Evolutionary conservation across 2,329 filamentous ascomycete genomes (phyloP).

Genomic region (Alternaria triticimaculans): DNA sequence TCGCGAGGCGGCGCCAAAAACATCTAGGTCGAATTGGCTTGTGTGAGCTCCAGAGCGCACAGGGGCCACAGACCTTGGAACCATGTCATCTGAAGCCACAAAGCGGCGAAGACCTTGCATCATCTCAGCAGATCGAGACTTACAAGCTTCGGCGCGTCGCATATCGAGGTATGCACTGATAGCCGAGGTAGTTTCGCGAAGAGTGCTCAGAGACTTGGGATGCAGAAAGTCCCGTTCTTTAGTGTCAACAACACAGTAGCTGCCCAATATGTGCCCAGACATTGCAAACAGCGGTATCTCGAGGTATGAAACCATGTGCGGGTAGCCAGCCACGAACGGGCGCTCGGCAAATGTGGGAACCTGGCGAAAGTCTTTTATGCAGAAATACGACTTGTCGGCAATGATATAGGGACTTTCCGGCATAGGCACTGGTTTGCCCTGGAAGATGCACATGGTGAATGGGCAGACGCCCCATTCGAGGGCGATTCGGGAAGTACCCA

Average conservation of each 20-base stretch:
- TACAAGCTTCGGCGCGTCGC: slow-evolving; percentile 10
- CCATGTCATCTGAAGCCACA: slow-evolving; percentile 2
- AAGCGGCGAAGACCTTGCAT: slow-evolving; percentile 18
- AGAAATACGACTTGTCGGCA: slow-evolving; percentile 11
- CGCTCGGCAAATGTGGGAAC: slow-evolving; percentile 11
- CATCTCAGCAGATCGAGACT: slow-evolving; percentile 13
- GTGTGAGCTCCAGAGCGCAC: neutral
- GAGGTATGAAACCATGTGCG: slow-evolving; percentile 15
- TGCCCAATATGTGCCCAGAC: slow-evolving; percentile 15
- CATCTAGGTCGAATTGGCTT: slow-evolving; percentile 3
- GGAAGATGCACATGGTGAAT: slow-evolving; percentile 16
- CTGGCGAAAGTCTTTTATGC: slow-evolving; percentile 12
- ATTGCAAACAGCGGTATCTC: slow-evolving; percentile 13
- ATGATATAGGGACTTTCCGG: slow-evolving; percentile 6
- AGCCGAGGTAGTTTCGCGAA: slow-evolving; percentile 10
- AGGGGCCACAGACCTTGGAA: neutral
- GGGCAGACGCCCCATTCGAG: slow-evolving; percentile 21
- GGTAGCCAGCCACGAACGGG: slow-evolving; percentile 11
- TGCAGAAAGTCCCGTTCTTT: slow-evolving; percentile 10
- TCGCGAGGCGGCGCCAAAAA: slow-evolving; percentile 3
- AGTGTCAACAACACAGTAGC: slow-evolving; percentile 17
- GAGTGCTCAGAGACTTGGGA: slow-evolving; percentile 3
- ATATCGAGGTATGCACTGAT: slow-evolving; percentile 15
- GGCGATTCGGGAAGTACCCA: slow-evolving; percentile 10
- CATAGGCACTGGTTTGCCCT: slow-evolving; percentile 1